A percentile compares a stretch with the other conserved stretches of the same genome.
These are phyloP conservation scores for Acrocalymma vagum DNA, from an alignment of 2,329 filamentous ascomycete genomes.

Conservation along the genomic window DNA sequence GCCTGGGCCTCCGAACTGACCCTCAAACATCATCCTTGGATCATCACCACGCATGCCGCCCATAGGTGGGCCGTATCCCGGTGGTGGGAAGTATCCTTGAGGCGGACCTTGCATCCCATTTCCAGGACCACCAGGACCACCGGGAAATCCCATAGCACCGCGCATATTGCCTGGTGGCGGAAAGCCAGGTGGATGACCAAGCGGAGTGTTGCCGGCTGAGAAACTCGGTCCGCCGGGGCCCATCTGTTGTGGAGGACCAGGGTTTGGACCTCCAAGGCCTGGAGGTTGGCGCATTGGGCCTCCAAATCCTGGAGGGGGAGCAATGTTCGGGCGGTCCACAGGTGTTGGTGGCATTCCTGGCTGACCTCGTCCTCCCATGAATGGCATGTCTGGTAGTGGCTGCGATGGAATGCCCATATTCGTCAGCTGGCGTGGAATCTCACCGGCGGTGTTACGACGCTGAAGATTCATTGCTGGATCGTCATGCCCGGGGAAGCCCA, in stretches of 20 bases:
- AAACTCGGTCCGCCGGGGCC: constrained; percentile 41
- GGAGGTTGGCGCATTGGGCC: constrained; percentile 48
- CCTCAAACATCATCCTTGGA: constrained; percentile 47
- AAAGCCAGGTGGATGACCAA: constrained; percentile 48
- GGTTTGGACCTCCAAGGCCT: constrained; percentile 37
- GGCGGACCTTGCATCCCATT: constrained; percentile 45
- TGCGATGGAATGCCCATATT: constrained; percentile 54
- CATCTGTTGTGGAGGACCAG: constrained; percentile 37
- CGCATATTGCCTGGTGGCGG: constrained; percentile 39
- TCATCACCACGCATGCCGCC: constrained; percentile 43
- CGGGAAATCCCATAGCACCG: constrained; percentile 33
- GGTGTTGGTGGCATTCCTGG: constrained; percentile 46
- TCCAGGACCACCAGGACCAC: constrained; percentile 29
- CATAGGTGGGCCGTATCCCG: constrained; percentile 40
- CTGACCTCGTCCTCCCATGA: constrained; percentile 41
- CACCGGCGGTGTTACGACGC: constrained; percentile 46
- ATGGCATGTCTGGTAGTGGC: constrained; percentile 44
- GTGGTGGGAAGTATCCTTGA: constrained; percentile 45
- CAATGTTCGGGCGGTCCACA: constrained; percentile 45
- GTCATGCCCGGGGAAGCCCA: constrained; percentile 42
- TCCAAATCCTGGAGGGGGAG: constrained; percentile 46
- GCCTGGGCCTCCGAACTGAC: constrained; percentile 41
- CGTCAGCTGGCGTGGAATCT: constrained; percentile 45
- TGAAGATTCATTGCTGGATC: constrained; percentile 43
- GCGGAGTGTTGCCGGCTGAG: constrained; percentile 47